Conservation (phyloP, 2,329 filamentous ascomycete species). For the Beauveria sp. region DNA sequence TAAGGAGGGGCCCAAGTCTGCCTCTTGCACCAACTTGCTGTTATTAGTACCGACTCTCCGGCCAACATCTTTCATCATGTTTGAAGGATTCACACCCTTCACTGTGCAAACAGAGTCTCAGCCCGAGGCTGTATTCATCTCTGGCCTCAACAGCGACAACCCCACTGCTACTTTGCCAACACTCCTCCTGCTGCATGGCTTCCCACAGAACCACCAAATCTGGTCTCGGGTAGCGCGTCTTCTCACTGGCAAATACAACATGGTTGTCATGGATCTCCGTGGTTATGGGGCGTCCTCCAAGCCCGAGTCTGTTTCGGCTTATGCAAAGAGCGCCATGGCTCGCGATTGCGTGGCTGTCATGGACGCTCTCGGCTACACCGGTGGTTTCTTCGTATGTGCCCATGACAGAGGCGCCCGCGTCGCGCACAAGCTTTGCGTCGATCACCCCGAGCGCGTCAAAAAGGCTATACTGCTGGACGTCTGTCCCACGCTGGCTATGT, state of each 20-base stretch:
- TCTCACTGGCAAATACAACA: slow-evolving; percentile 31
- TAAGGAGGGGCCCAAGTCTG: too few species aligned
- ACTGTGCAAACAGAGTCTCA: slow-evolving; percentile 27
- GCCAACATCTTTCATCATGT: slow-evolving; percentile 23
- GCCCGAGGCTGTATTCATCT: slow-evolving; percentile 31
- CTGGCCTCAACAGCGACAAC: slow-evolving; percentile 31
- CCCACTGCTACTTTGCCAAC: slow-evolving; percentile 23
- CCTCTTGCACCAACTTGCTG: not conserved
- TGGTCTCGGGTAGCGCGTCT: slow-evolving; percentile 39
- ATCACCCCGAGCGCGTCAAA: slow-evolving; percentile 31
- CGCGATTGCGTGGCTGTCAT: slow-evolving; percentile 39
- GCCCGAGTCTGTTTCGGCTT: slow-evolving; percentile 26
- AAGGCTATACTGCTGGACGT: slow-evolving; percentile 44
- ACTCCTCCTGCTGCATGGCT: slow-evolving; percentile 44
- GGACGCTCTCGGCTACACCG: slow-evolving; percentile 29
- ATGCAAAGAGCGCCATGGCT: slow-evolving; percentile 43
- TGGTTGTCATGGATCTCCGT: slow-evolving; percentile 41
- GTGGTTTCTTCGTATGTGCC: slow-evolving; percentile 40
- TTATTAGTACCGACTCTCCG: not conserved
- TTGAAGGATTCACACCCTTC: slow-evolving; percentile 31
- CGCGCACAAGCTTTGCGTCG: slow-evolving; percentile 45
- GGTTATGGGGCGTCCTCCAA: slow-evolving; percentile 46
- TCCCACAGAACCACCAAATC: slow-evolving; percentile 43
- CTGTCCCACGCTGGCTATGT: slow-evolving; percentile 48
- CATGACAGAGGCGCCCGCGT: slow-evolving; percentile 52